Conservation (phyloP, 2,329 filamentous ascomycete genomes). For the Falciphora oryzae region DNA sequence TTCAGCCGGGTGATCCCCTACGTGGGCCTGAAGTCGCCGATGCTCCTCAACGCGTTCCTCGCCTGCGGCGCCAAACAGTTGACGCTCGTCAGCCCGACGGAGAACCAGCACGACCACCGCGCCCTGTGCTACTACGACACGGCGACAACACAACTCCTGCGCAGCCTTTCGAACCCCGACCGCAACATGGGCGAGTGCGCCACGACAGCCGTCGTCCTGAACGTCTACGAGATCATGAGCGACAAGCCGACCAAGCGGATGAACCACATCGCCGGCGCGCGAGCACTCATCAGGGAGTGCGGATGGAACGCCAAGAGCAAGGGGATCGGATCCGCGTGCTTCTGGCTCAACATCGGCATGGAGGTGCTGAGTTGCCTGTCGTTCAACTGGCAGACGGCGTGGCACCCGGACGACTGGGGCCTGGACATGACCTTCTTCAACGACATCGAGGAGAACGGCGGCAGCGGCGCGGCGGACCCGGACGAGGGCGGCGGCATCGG, state of each 20-base stretch:
- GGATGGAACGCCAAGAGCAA: conserved; percentile 76
- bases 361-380: conserved; percentile 85
- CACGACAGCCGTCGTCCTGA: conserved; percentile 79
- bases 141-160: conserved; percentile 71
- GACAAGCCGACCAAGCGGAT: conserved; percentile 73
- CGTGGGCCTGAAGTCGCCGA: conserved; percentile 72
- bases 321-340: conserved; percentile 81
- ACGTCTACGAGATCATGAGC: conserved; percentile 91
- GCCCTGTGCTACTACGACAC: conserved; percentile 80
- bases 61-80: conserved; percentile 84
- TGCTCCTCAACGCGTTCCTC: conserved; percentile 83
- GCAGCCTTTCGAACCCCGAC: conserved; percentile 75
- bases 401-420: conserved; percentile 88
- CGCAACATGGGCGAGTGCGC: conserved; percentile 80
- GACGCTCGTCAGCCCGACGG: conserved; percentile 57
- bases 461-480: conserved; percentile 5
- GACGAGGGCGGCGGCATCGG: conserved; percentile 5
- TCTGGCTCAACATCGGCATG: conserved; percentile 90
- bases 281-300: conserved; percentile 83
- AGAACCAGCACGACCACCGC: conserved; percentile 65
- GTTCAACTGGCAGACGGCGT: conserved; percentile 80
- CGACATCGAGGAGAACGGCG: conserved; percentile 15
- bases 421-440: conserved; percentile 65
- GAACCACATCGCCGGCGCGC: conserved; percentile 81
- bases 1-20: conserved; percentile 83